phyloP scores from a whole-genome alignment of 805 yeast genomes.

The Kodamaea neixiangensis region DNA sequence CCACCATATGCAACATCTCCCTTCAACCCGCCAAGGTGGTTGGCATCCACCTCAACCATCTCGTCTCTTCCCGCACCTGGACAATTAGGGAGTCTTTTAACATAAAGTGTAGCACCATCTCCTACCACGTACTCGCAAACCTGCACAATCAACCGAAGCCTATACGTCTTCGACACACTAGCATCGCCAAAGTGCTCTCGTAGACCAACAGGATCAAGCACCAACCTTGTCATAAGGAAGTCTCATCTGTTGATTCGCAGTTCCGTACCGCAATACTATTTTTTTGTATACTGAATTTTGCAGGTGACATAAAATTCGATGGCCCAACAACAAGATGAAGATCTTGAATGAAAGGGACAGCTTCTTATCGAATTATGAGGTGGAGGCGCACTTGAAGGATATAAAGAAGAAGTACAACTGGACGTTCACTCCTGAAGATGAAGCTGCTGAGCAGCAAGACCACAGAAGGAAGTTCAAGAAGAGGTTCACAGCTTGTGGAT shows the following conservation, averaged over 20 bases:
- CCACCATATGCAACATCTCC: neutral
- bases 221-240: constrained; percentile 30
- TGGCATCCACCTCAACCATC: constrained; percentile 5
- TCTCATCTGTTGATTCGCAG: neutral
- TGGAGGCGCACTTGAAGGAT: constrained; percentile 52
- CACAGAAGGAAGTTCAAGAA: constrained; percentile 29
- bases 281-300: constrained; percentile 5
- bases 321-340: constrained; percentile 23
- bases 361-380: constrained; percentile 67
- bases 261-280: neutral
- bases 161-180: constrained; percentile 17
- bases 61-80: constrained; percentile 12
- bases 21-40: neutral
- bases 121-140: constrained; percentile 21
- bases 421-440: constrained; percentile 40
- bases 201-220: constrained; percentile 29
- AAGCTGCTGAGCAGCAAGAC: constrained; percentile 23
- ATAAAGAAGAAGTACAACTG: constrained; percentile 50
- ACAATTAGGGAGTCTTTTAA: constrained; percentile 21
- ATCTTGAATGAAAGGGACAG: constrained; percentile 54
- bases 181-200: constrained; percentile 25
- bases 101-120: constrained; percentile 12
- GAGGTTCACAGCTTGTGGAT: constrained; percentile 42
- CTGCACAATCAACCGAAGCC: constrained; percentile 33
- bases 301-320: constrained; percentile 5